Evolutionary conservation across 257 asterid species (phyloP).

Genomic region (Jasminum sambac): DNA sequence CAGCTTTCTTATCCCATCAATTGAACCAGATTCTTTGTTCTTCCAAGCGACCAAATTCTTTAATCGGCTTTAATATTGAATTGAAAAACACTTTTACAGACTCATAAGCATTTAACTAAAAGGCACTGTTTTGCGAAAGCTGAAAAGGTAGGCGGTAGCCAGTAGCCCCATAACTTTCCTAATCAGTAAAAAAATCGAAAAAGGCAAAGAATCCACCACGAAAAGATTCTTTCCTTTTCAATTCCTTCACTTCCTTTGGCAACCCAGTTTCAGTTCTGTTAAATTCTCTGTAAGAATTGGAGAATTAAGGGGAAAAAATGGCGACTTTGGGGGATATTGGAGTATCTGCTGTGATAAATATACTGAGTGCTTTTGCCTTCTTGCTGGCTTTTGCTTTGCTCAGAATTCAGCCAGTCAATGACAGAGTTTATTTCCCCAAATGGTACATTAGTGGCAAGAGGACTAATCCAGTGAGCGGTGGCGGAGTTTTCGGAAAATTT

Average conservation of each 20-base stretch:
- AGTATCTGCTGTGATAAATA: constrained; percentile 81
- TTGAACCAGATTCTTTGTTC: constrained; percentile 11
- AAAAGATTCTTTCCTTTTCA: constrained; percentile 30
- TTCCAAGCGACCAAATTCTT: constrained; percentile 32
- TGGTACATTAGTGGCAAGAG: constrained; percentile 90
- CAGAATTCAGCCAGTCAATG: constrained; percentile 92
- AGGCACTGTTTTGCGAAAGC: constrained; percentile 2
- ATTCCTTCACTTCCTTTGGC: constrained; percentile 24
- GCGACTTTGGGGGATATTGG: constrained; percentile 90
- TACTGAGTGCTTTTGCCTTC: constrained; percentile 70
- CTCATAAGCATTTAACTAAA: neutral
- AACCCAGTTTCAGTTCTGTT: constrained; percentile 20
- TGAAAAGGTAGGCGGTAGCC: constrained; percentile 21
- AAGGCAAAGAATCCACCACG: constrained; percentile 25
- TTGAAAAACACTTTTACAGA: constrained; percentile 20
- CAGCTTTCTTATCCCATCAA: constrained; percentile 29
- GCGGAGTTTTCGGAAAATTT: constrained; percentile 73
- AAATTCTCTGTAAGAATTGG: constrained; percentile 4
- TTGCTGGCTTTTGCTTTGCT: constrained; percentile 89
- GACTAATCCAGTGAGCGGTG: constrained; percentile 58
- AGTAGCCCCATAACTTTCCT: constrained; percentile 16
- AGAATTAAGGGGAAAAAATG: constrained; percentile 40
- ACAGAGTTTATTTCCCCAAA: constrained; percentile 90
- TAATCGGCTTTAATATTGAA: constrained; percentile 35
- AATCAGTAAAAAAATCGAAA: constrained; percentile 9